phyloP scores from a whole-genome alignment of 2,329 filamentous ascomycete species.

The Fusarium penzigii region DNA sequence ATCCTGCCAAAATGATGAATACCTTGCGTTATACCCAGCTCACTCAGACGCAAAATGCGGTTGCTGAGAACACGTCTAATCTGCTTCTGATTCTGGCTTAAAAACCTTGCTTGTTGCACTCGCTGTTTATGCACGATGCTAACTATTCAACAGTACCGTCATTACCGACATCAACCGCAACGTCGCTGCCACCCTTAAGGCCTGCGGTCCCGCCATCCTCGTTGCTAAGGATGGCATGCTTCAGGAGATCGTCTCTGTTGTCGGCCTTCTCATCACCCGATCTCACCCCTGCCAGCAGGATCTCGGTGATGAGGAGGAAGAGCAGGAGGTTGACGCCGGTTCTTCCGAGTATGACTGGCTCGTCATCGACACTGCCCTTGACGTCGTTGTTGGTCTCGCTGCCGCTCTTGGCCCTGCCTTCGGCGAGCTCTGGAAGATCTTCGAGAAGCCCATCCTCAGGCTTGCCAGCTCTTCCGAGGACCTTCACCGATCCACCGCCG shows the following conservation, averaged over 20 bases:
- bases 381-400: constrained; percentile 83
- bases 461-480: constrained; percentile 84
- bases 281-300: constrained; percentile 93
- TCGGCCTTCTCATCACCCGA: constrained; percentile 81
- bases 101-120: constrained; percentile 25
- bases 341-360: constrained; percentile 98
- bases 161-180: constrained; percentile 96
- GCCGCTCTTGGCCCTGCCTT: constrained; percentile 81
- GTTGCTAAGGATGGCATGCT: constrained; percentile 67
- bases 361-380: constrained; percentile 89
- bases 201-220: constrained; percentile 84
- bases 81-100: constrained; percentile 38
- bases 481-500: constrained; percentile 84
- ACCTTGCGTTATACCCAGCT: constrained; percentile 96
- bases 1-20: constrained; percentile 71
- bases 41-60: constrained; percentile 91
- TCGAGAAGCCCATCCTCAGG: constrained; percentile 88
- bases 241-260: constrained; percentile 72
- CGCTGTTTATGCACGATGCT: constrained; percentile 36
- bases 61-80: constrained; percentile 80
- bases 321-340: constrained; percentile 69
- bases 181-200: constrained; percentile 84
- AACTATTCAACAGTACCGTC: constrained; percentile 64
- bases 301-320: constrained; percentile 77
- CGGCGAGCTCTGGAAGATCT: constrained; percentile 89